phyloP scores from a whole-genome alignment of 176 grass and related monocot species.

The Sorghum bicolor region Sorghum_bicolor_NCBIv3 NC_012871.2:75154001-75154500 shows the following conservation, averaged over 20 bases:
- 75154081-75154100: slow-evolving; percentile 86
- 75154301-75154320: slow-evolving; percentile 69
- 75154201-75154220: background rate
- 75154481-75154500: slow-evolving; percentile 75
- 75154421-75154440: slow-evolving; percentile 42
- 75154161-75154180: background rate
- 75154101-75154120: slow-evolving; percentile 87
- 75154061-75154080: slow-evolving; percentile 90
- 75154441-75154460: slow-evolving; percentile 64
- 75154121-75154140: slow-evolving; percentile 88
- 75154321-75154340: slow-evolving; percentile 59
- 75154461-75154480: slow-evolving; percentile 66
- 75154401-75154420: slow-evolving; percentile 87
- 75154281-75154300: slow-evolving; percentile 58
- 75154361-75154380: slow-evolving; percentile 65
- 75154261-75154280: slow-evolving; percentile 40
- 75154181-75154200: background rate
- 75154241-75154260: slow-evolving; percentile 77
- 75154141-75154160: slow-evolving; percentile 72
- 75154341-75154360: slow-evolving; percentile 65
- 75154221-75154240: slow-evolving; percentile 12
- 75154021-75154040: slow-evolving; percentile 81
- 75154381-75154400: slow-evolving; percentile 65
- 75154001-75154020: slow-evolving; percentile 14
- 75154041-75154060: slow-evolving; percentile 69